phyloP scores from a whole-genome alignment of 495 filamentous ascomycete species.

The Bathelium albidoporum region DNA sequence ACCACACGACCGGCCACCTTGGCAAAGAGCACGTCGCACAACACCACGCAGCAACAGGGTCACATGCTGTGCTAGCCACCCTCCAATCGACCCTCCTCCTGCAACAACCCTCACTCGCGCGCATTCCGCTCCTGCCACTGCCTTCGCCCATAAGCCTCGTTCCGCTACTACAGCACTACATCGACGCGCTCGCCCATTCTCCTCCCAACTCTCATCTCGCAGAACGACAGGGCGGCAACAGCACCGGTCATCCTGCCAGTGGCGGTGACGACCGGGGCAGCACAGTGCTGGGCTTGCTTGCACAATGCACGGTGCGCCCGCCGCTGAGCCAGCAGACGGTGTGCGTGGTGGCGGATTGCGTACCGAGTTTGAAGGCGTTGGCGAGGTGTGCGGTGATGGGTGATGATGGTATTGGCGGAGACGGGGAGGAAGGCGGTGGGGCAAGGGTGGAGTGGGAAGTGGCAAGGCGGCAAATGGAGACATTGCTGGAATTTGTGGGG shows the following conservation, averaged over 20 bases:
- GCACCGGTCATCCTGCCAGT: too few relatives aligned
- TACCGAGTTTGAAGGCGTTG: slow-evolving; percentile 18
- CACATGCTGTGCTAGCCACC: slow-evolving; percentile 53
- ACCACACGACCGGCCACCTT: too few relatives aligned
- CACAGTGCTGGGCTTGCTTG: slow-evolving; percentile 18
- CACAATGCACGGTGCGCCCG: slow-evolving; percentile 19
- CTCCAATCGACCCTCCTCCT: slow-evolving; percentile 59
- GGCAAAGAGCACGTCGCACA: too few relatives aligned
- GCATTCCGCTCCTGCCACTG: slow-evolving; percentile 52
- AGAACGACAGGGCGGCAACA: not conserved
- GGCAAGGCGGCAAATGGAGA: slow-evolving; percentile 7
- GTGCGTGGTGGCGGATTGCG: slow-evolving; percentile 23
- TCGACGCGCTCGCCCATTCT: not conserved
- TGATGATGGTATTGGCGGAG: slow-evolving; percentile 6
- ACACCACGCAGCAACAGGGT: too few relatives aligned
- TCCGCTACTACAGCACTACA: slow-evolving; percentile 9
- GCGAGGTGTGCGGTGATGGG: slow-evolving; percentile 9
- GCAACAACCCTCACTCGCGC: slow-evolving; percentile 42
- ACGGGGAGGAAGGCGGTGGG: slow-evolving; percentile 9
- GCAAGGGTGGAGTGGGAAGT: slow-evolving; percentile 6
- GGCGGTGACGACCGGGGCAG: not conserved
- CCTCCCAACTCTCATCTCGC: slow-evolving; percentile 4
- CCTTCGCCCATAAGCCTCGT: slow-evolving; percentile 5
- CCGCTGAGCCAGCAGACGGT: slow-evolving; percentile 20
- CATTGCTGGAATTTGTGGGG: slow-evolving; percentile 12